Percentiles rank a stretch among this genome's conserved stretches.
These are phyloP conservation scores for Verticillium alfalfae DNA, from an alignment of 2,329 filamentous ascomycete genomes.

Conservation along the genomic window DNA sequence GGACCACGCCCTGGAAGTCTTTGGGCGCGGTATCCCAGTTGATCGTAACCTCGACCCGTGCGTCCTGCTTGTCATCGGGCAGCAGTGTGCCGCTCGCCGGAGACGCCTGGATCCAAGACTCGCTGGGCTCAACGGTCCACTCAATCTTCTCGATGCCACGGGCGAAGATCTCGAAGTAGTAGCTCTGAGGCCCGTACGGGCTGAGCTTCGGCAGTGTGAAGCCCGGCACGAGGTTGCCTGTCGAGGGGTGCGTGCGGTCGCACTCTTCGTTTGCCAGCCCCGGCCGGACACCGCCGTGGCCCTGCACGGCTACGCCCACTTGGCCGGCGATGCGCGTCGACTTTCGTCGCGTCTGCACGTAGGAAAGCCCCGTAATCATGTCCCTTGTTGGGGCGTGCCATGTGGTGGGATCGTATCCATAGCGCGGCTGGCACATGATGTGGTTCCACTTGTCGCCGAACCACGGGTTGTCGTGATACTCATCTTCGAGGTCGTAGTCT, in stretches of 20 bases:
- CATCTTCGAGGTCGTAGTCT: slow-evolving; percentile 42
- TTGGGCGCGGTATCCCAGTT: slow-evolving; percentile 30
- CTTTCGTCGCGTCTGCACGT: slow-evolving; percentile 43
- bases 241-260: slow-evolving; percentile 38
- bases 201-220: slow-evolving; percentile 23
- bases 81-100: slow-evolving; percentile 19
- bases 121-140: slow-evolving; percentile 21
- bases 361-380: slow-evolving; percentile 46
- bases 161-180: slow-evolving; percentile 28
- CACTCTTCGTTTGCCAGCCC: slow-evolving; percentile 46
- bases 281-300: slow-evolving; percentile 24
- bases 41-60: slow-evolving; percentile 21
- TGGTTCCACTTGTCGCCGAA: slow-evolving; percentile 50
- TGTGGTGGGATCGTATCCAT: slow-evolving; percentile 48
- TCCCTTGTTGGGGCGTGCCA: slow-evolving; percentile 52
- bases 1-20: slow-evolving; percentile 35
- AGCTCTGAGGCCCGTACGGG: slow-evolving; percentile 20
- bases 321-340: slow-evolving; percentile 37
- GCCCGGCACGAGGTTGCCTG: slow-evolving; percentile 20
- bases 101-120: slow-evolving; percentile 25
- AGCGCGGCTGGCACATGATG: slow-evolving; percentile 44
- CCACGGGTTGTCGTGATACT: slow-evolving; percentile 43
- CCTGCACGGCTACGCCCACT: slow-evolving; percentile 25
- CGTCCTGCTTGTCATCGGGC: slow-evolving; percentile 21
- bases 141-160: slow-evolving; percentile 22